phyloP scores from a whole-genome alignment of 2,329 filamentous ascomycete species.

The Pyrenophora tritici-repentis region DNA sequence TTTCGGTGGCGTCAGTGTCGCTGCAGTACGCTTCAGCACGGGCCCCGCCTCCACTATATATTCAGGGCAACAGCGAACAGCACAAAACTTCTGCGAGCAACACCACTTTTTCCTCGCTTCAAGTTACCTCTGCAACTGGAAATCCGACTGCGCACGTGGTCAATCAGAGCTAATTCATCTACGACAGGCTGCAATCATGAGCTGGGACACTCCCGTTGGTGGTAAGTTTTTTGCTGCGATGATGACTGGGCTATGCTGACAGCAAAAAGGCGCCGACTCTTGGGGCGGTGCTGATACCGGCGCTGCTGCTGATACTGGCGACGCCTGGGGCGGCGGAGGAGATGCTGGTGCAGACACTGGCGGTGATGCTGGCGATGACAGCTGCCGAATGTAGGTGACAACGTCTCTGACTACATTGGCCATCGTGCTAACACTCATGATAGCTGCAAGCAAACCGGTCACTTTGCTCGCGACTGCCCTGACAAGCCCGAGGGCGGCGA shows the following conservation, averaged over 20 bases:
- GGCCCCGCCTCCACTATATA: not conserved
- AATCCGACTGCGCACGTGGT: not conserved
- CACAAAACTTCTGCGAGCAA: too few relatives aligned
- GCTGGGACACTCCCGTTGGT: constrained; percentile 26
- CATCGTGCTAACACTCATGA: constrained; percentile 31
- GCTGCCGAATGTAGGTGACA: constrained; percentile 50
- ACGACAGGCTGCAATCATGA: constrained; percentile 18
- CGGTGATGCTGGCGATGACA: constrained; percentile 35
- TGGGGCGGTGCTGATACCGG: constrained; percentile 6
- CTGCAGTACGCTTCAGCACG: constrained; percentile 5
- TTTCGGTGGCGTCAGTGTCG: constrained; percentile 1
- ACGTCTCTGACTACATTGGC: not conserved
- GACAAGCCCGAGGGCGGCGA: constrained; percentile 46
- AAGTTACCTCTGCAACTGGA: not conserved
- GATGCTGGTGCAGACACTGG: constrained; percentile 4
- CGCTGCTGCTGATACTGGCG: constrained; percentile 8
- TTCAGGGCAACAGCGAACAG: constrained; percentile 1
- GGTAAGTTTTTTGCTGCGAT: constrained; percentile 8
- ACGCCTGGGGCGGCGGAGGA: constrained; percentile 23
- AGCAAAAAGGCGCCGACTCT: constrained; percentile 14
- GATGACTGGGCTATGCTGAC: constrained; percentile 12
- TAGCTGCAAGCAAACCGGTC: constrained; percentile 51
- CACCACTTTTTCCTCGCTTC: constrained; percentile 1
- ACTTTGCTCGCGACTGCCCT: constrained; percentile 57
- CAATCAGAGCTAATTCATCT: not conserved